Percentiles rank a stretch among this genome's conserved stretches.
Evolutionary conservation across 345 rosid species (phyloP).

Genomic region (Capsella bursapastoris): DNA sequence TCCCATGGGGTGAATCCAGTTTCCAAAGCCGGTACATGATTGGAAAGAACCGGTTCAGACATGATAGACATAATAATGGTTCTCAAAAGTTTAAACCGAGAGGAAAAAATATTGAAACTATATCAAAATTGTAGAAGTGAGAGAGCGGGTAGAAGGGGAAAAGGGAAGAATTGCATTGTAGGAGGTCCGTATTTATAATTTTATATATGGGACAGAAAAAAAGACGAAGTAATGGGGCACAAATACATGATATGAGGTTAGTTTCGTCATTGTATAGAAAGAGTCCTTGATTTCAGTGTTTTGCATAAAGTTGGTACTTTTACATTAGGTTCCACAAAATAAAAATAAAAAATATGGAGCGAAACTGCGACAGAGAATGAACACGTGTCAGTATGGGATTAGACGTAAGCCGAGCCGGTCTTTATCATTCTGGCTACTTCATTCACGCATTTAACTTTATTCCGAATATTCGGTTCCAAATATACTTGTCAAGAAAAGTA

Average conservation of each 20-base stretch:
- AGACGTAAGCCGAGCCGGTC: conserved; percentile 22
- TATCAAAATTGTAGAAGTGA: conserved; percentile 33
- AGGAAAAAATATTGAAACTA: not conserved
- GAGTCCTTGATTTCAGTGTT: not conserved
- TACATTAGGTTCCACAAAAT: conserved; percentile 1
- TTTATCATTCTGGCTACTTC: not conserved
- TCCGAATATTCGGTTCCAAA: conserved; percentile 28
- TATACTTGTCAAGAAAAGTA: not conserved
- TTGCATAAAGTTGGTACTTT: not conserved
- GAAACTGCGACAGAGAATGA: not conserved
- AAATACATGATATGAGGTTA: conserved; percentile 27
- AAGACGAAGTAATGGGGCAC: conserved; percentile 1
- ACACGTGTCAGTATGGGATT: conserved; percentile 20
- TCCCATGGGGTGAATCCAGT: conserved; percentile 65
- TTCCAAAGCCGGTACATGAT: conserved; percentile 51
- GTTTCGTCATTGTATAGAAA: conserved; percentile 41
- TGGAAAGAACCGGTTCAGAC: conserved; percentile 44
- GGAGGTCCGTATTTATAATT: conserved; percentile 57
- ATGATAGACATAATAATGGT: conserved; percentile 49
- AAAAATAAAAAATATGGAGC: not conserved
- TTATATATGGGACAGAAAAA: conserved; percentile 24
- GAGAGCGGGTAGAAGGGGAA: conserved; percentile 59
- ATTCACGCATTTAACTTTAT: conserved; percentile 8
- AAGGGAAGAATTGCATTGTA: conserved; percentile 77
- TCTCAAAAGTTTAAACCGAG: not conserved